Base-by-base conservation (phyloP, 1,284 basidiomycete species). In the Boletus semigastroideus region DNA sequence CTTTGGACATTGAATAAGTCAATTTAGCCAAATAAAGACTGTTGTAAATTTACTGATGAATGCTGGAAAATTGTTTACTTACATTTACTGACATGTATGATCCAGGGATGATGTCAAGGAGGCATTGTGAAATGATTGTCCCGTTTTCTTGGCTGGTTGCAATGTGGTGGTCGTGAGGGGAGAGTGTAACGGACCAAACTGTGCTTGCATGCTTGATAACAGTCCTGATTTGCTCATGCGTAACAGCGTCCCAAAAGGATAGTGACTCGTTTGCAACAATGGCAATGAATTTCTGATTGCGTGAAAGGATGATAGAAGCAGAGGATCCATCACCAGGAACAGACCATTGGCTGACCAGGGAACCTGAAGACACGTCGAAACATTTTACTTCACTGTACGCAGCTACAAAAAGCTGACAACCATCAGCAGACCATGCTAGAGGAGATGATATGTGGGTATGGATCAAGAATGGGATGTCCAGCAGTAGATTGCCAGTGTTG, bases 211-310 rank as follows among this genome's bases (percentile, higher is more conserved):
- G 34, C 14, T 37, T 11, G 14, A 49, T 28, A 14, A 20, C 33
- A 17, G 9, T n/a, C 12, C 48, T 33, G 3, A 49, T 28, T 43
- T 37, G 39, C n/a, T 27, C 1, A 4, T 37, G 4, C 0, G 47
- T 49, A 11, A 43, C 33, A 8, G 20, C 14, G 51, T 51, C 47
- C 51, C 51, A 49, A 25, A 49, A 49, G 8, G 51, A 49, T 12
- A 53, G 17, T 1, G 46, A 39, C 4, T 30, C 6, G 31, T 9
- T 5, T 9, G 41, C 20, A 1, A 10, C 16, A 4, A 38, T 22
- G 7, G 19, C 51, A 13, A 39, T 22, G 14, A 48, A 52, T 20
- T n/a, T 36, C 7, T 41, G 30, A 11, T 37, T 53, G 31, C 5
- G 14, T 3, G 47, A 33, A 17, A 53, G 20, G 7, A 9, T 12